phyloP scores from a whole-genome alignment of 2,329 filamentous ascomycete genomes.

The Colletotrichum lindemuthianum region DNA sequence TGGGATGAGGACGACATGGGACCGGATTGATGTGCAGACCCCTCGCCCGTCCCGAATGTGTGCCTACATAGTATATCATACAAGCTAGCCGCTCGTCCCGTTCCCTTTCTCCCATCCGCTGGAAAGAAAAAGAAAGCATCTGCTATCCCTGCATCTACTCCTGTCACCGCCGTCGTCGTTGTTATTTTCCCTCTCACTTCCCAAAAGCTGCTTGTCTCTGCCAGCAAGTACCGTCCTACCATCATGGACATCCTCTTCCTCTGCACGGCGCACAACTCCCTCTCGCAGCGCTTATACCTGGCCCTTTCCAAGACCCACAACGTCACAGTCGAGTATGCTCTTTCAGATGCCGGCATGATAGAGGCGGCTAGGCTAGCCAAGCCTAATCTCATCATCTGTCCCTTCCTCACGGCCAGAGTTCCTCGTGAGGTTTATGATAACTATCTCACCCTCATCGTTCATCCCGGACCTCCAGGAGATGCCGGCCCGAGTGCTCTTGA shows the following conservation, averaged over 20 bases:
- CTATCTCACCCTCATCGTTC: constrained; percentile 51
- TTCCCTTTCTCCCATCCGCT: neutral
- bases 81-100: constrained; percentile 13
- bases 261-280: constrained; percentile 56
- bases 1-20: neutral
- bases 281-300: constrained; percentile 52
- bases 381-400: constrained; percentile 53
- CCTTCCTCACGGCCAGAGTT: constrained; percentile 51
- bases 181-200: neutral
- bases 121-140: neutral
- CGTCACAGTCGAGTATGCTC: constrained; percentile 52
- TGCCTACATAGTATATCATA: constrained; percentile 25
- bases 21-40: constrained; percentile 8
- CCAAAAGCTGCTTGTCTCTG: neutral
- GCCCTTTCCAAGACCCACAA: constrained; percentile 47
- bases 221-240: neutral
- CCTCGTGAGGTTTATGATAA: constrained; percentile 49
- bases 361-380: constrained; percentile 48
- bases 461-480: constrained; percentile 54
- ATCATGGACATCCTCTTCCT: constrained; percentile 53
- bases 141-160: neutral
- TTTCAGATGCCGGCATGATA: constrained; percentile 47
- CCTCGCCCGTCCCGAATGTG: constrained; percentile 9
- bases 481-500: constrained; percentile 53
- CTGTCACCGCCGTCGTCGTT: neutral